Base-by-base conservation (phyloP, 2,329 filamentous ascomycete species). In the Aspergillus aculeatus region DNA sequence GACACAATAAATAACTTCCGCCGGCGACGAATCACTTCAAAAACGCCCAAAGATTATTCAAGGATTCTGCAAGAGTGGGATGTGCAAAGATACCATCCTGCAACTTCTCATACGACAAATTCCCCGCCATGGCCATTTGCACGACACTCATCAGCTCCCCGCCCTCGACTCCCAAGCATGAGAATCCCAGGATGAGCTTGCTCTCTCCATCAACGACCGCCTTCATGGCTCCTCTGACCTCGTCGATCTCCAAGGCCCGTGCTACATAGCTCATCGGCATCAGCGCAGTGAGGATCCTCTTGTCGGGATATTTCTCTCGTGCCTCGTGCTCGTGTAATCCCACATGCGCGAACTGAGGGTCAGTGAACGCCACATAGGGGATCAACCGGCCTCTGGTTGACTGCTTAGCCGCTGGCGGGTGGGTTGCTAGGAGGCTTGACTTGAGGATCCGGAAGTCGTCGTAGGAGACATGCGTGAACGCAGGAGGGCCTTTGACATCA, bases 121-220 rank as follows among this genome's bases (percentile, higher is more conserved):
- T 35, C 5, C 47, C 58, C 19, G 57, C 16, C 54, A 60, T 60
- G 3, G 58, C 54, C 24, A 52, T 41, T 38, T 60, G 32, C 19
- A 60, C 54, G 3, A 57, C 26, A 54, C 58, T 57, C 58, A 60
- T 54, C 49, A 60, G 19, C 41, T 60, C 58, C 21, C 58, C 58
- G 1, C 58, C 58, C 44, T 60, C 58, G 12, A 50, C 44, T 5
- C 58, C 54, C 6, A 60, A 32, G 26, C 54, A 57, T 5, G 54
- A 52, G 47, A 57, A 60, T 9, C 54, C 54, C 23, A 60, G 32
- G 23, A 60, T 54, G 12, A 29, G 48, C 19, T 48, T 49, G 49
- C 10, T 53, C 2, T 60, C 54, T 10, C 26, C 49, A 19, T 57
- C 44, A 12, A 60, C 32, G 3, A 60, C 54, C 1, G 54, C 58